These are phyloP conservation scores for Zymoseptoria tritici DNA, from an alignment of 2,329 filamentous ascomycete genomes.

Conservation along the genomic window DNA sequence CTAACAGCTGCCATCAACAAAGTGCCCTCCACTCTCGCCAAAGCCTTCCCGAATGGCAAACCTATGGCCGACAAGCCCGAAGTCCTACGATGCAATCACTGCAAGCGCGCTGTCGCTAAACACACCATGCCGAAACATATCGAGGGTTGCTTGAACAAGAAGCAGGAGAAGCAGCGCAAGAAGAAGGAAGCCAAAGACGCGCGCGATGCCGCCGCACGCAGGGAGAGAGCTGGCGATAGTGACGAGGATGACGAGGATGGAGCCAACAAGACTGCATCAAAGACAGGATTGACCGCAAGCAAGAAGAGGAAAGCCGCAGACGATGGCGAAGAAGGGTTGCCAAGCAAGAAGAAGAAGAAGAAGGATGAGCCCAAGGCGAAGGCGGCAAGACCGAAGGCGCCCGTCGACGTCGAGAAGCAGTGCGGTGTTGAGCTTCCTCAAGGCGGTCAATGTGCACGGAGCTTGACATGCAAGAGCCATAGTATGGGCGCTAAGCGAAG, in stretches of 20 bases:
- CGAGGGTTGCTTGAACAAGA: slow-evolving; percentile 72
- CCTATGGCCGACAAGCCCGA: slow-evolving; percentile 75
- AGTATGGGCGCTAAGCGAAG: slow-evolving; percentile 88
- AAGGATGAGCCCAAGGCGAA: slow-evolving; percentile 47
- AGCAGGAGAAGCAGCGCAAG: slow-evolving; percentile 58
- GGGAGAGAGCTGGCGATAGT: slow-evolving; percentile 35
- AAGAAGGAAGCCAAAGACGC: slow-evolving; percentile 57
- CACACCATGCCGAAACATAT: slow-evolving; percentile 72
- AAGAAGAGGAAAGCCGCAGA: slow-evolving; percentile 41
- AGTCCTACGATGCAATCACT: slow-evolving; percentile 79
- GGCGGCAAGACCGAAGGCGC: slow-evolving; percentile 73
- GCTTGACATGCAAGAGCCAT: slow-evolving; percentile 83
- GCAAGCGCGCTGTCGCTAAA: slow-evolving; percentile 78
- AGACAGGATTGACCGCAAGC: slow-evolving; percentile 27
- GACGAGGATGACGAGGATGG: slow-evolving; percentile 33
- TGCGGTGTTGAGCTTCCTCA: slow-evolving; percentile 81
- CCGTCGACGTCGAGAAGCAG: slow-evolving; percentile 86
- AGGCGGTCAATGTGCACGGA: slow-evolving; percentile 77
- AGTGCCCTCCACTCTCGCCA: slow-evolving; percentile 67
- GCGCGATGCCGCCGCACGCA: slow-evolving; percentile 42
- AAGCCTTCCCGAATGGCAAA: slow-evolving; percentile 73
- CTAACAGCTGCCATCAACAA: slow-evolving; percentile 38
- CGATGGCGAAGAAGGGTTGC: slow-evolving; percentile 61
- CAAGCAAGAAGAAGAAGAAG: slow-evolving; percentile 77
- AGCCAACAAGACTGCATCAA: slow-evolving; percentile 24